Evolutionary conservation across 495 filamentous ascomycete species (phyloP), one percentile per base, ranked within the genome.

Genomic region (Xylaria bambusicola): DNA sequence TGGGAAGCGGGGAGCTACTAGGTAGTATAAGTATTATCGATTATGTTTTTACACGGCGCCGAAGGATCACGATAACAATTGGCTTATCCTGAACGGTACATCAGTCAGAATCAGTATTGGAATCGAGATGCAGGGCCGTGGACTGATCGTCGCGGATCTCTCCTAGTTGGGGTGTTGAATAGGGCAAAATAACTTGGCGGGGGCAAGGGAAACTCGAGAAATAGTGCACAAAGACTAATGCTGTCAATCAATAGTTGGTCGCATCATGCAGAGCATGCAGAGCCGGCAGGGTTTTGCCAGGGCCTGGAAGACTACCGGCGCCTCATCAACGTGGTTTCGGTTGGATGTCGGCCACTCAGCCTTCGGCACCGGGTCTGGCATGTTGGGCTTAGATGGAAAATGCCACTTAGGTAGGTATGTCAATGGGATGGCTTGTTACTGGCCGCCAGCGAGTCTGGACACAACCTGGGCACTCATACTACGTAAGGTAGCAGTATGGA

Each of bases 91-190:
- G 13, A 46, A 35, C 13, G 40, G 52, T 36, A 41, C 53, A 47
- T 56, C 46, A n/a, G n/a, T n/a, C n/a, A n/a, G n/a, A n/a, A n/a
- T n/a, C n/a, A n/a, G 53, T 31, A 45, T 24, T 56, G 18, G 53
- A 24, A 46, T 35, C 29, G 31, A 27, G 52, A 45, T 56, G 52
- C 52, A 56, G 38, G 10, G 7, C 27, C 40, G 40, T 29, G 40
- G 26, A 27, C 6, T 35, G 53, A 56, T 56, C 53, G 41, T 56
- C 53, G 52, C 40, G 26, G 53, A 56, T 56, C 53, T 46, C 41
- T 35, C 53, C 41, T 13, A 35, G 18, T 46, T 56, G 20, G 53
- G 53, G 10, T 24, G 6, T 18, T 56, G 17, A 56, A 18, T 56
- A 36, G 41, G 29, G 53, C 53, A 15, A 20, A 29, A n/a, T n/a